These are phyloP conservation scores for Periconia sp. DNA, from an alignment of 2,329 filamentous ascomycete species.

Conservation along the genomic window DNA sequence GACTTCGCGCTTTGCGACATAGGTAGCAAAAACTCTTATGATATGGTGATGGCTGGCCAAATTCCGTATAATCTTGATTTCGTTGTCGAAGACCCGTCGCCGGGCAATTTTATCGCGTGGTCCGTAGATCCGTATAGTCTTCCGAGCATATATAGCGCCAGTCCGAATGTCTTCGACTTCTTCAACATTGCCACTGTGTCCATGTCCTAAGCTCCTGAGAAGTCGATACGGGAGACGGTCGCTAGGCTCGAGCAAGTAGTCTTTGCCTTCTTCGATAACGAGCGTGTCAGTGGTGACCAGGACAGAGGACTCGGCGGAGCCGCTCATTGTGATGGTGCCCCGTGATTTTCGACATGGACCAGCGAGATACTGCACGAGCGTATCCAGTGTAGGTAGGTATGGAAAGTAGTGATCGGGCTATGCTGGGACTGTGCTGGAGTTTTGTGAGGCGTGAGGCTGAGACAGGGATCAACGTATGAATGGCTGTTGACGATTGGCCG, in stretches of 20 bases:
- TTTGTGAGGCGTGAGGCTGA: no score
- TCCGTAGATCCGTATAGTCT: slow-evolving; percentile 9
- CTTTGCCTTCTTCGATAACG: slow-evolving; percentile 11
- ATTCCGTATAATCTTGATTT: slow-evolving; percentile 17
- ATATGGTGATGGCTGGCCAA: slow-evolving; percentile 18
- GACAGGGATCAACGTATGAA: no score
- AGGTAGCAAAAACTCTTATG: slow-evolving; percentile 20
- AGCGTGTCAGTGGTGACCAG: neutral
- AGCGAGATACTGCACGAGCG: no score
- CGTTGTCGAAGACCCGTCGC: slow-evolving; percentile 12
- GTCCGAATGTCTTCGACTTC: slow-evolving; percentile 14
- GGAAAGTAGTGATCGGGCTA: no score
- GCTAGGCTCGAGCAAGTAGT: slow-evolving; percentile 12
- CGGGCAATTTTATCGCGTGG: neutral
- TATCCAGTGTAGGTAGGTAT: no score
- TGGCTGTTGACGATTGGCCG: no score
- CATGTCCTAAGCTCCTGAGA: slow-evolving; percentile 14
- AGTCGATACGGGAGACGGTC: slow-evolving; percentile 12
- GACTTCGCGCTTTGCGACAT: slow-evolving; percentile 8
- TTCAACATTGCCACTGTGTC: slow-evolving; percentile 15
- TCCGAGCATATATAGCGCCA: slow-evolving; percentile 12
- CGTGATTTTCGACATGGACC: no score
- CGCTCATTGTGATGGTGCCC: no score
- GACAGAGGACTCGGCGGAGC: no score
- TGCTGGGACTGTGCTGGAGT: no score